Evolutionary conservation across 805 yeast species (phyloP), one percentile per base, ranked within the genome.

Genomic region (Wickerhamiella kurtzmanii): DNA sequence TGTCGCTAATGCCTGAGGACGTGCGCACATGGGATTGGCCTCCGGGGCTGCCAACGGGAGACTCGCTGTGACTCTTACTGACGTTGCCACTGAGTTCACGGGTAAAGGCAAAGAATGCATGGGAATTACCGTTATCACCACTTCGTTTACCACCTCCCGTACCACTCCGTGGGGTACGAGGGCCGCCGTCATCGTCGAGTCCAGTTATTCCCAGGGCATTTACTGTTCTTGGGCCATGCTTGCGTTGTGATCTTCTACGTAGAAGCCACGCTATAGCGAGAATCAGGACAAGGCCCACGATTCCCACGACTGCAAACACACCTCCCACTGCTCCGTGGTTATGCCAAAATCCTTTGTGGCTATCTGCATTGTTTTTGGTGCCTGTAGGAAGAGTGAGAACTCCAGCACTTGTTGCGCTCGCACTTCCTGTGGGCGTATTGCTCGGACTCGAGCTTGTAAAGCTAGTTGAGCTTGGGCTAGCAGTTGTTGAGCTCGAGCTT

Each of bases 281-380:
- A 1, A 80, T 43, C 0, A 78, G 43, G 1, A 70, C 70, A 0
- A 75, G 55, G 0, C 65, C 73, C 1, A 79, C 78, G 1, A 85
- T 55, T 1, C 88, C 95, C 16, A 85, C 92, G 0, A 75, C 87
- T 2, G 82, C 76, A 63, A 85, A 85, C 0, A 86, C 82, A 2
- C 94, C 95, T 0, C 88, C 94, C 1, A 85, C 92, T 59, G 80
- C 82, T 0, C 89, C 94, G 41, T 75, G 75, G 42, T 76, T 67
- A 48, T 72, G 69, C 70, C 82, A 85, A 58, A 80, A 85, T 2
- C 55, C 51, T 40, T 46, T 46, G 44, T 47, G 32, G 41, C 9
- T 1, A 38, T 19, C 17, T 35, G 35, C 46, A 15, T 17, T 37
- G 22, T 20, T 46, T 19, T 55, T 25, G 6, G 52, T 35, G 1